Percentiles rank a stretch among this genome's conserved stretches.
phyloP scores from a whole-genome alignment of 768 basidiomycete species.

The Psilocybe sp. region DNA sequence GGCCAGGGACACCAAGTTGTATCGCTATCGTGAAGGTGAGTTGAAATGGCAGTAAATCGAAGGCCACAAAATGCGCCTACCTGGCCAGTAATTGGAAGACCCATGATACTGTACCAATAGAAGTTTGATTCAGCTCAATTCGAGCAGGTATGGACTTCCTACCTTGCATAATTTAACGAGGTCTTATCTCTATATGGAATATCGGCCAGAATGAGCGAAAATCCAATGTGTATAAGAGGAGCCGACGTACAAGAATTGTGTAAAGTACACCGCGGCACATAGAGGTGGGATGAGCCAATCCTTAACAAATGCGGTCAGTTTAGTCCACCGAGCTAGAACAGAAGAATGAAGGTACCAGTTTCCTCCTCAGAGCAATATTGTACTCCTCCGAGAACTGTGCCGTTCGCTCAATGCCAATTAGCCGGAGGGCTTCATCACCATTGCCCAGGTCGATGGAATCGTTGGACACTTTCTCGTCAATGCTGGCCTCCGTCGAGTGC shows the following conservation, averaged over 20 bases:
- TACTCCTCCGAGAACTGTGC: constrained; percentile 59
- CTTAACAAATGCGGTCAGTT: constrained; percentile 6
- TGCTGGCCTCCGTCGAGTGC: constrained; percentile 12
- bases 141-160: background rate
- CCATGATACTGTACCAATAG: constrained; percentile 49
- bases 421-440: constrained; percentile 59
- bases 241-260: constrained; percentile 53
- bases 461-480: constrained; percentile 36
- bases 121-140: background rate
- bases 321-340: background rate
- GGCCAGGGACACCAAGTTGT: constrained; percentile 61
- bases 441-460: constrained; percentile 37
- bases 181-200: constrained; percentile 55
- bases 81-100: constrained; percentile 61
- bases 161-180: constrained; percentile 70
- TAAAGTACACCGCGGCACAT: constrained; percentile 60
- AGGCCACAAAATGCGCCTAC: constrained; percentile 21
- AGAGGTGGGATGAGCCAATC: constrained; percentile 23
- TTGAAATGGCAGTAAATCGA: background rate
- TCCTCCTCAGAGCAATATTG: constrained; percentile 52
- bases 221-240: background rate
- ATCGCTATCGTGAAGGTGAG: constrained; percentile 38
- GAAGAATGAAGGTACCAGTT: constrained; percentile 40
- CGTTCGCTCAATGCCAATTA: constrained; percentile 53
- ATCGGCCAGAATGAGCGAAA: background rate